Evolutionary conservation across 805 yeast species (phyloP).

Genomic region (Candida golubevii): DNA sequence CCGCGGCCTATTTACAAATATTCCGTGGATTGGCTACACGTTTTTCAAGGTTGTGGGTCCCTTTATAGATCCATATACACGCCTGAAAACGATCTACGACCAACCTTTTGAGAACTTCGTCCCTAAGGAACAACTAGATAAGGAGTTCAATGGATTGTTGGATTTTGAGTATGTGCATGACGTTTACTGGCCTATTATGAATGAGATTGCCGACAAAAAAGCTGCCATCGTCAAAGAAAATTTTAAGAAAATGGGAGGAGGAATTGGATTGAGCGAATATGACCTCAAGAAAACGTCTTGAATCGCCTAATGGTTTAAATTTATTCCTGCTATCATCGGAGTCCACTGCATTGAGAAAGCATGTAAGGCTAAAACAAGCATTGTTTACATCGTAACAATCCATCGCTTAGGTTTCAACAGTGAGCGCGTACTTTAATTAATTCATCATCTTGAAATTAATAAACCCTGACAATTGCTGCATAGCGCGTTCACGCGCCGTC

Average conservation of each 20-base stretch:
- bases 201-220: conserved; percentile 37
- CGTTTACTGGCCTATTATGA: conserved; percentile 50
- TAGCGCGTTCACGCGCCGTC: no score
- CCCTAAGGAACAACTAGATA: conserved; percentile 49
- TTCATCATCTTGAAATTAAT: no score
- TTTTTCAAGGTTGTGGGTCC: conserved; percentile 20
- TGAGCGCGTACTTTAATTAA: no score
- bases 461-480: no score
- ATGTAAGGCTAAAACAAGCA: no score
- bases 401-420: no score
- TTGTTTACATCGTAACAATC: no score
- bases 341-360: background rate
- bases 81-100: conserved; percentile 54
- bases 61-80: conserved; percentile 54
- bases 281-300: conserved; percentile 36
- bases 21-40: conserved; percentile 20
- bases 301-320: background rate
- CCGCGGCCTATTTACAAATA: conserved; percentile 19
- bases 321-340: background rate
- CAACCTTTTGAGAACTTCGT: conserved; percentile 54
- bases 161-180: conserved; percentile 53
- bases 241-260: conserved; percentile 42
- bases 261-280: conserved; percentile 52
- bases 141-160: conserved; percentile 44
- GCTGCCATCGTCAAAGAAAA: conserved; percentile 30